Base-by-base conservation (phyloP, 116 monocot species). In the Zostera marina region DNA sequence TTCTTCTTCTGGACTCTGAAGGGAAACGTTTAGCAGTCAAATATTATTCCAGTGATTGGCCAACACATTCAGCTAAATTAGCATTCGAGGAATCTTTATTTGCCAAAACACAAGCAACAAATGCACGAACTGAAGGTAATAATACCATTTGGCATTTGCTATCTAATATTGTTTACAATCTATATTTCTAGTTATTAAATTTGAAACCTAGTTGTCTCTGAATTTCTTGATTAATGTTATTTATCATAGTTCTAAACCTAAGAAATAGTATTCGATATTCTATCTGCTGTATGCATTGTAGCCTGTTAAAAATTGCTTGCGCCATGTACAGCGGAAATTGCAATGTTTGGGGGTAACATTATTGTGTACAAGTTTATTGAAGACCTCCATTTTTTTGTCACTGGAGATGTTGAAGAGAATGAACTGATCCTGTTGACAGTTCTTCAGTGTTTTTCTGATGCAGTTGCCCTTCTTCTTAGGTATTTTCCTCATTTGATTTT, bases 391-490 rank as follows among this genome's bases (percentile, higher is more conserved):
- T 75, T 75, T 49, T 75, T 66, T 61, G 70, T 75, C 32, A 75
- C 69, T 9, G 75, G 69, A 5, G 61, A 69, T 41, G 60, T 60
- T 53, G 65, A 75, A 41, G 75, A 75, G 55, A 75, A 75, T 61
- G 75, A 75, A 52, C 60, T 75, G 65, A 69, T 75, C 8, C 47
- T 75, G 55, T 64, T 60, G 16, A 55, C 75, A 46, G 75, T 75
- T 38, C 70, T 75, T 49, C 75, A 75, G 24, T 69, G 65, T 11
- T 75, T 75, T 16, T 61, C 48, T 69, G 75, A 75, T 66, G 69
- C 75, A 25, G 70, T 70, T 61, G 75, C 65, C 4, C 64, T 75
- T 55, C 69, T 75, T 54, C 75, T 75, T 21, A 75, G 75, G 75
- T 74, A 58, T 7, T 26, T 25, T 3, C n/a, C 5, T 17, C 45